These are phyloP conservation scores for Chlamydomonas schloesseri DNA, from an alignment of 139 green algal genomes.

Conservation along the genomic window DNA sequence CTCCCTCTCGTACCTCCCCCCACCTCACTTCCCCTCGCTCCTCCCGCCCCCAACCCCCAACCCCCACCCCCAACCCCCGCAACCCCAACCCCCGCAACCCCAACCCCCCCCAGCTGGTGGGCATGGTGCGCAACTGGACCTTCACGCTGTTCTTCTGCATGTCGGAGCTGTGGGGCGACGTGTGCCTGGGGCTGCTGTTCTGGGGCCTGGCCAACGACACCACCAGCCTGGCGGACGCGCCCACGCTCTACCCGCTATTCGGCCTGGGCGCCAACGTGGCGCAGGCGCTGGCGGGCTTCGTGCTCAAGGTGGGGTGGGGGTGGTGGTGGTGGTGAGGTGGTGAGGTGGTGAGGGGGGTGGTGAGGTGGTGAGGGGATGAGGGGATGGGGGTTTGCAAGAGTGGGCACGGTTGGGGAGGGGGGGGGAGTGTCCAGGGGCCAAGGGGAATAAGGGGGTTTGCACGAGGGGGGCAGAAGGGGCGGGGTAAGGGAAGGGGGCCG, in stretches of 20 bases:
- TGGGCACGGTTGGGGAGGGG: too few relatives aligned
- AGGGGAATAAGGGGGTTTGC: too few relatives aligned
- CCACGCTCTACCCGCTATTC: conserved; percentile 95
- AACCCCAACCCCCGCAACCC: too few relatives aligned
- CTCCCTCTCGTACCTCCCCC: too few relatives aligned
- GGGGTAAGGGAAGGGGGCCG: too few relatives aligned
- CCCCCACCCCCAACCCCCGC: too few relatives aligned
- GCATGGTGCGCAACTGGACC: conserved; percentile 95
- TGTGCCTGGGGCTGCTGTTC: conserved; percentile 91
- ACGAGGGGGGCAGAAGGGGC: too few relatives aligned
- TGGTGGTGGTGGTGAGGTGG: not conserved
- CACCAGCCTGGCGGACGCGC: conserved; percentile 88
- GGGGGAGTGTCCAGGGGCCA: too few relatives aligned
- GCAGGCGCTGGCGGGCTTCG: conserved; percentile 80
- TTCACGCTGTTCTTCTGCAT: conserved; percentile 96
- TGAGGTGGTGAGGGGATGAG: too few relatives aligned
- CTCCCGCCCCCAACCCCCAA: too few relatives aligned
- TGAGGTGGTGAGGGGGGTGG: not conserved
- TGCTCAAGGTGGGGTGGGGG: conserved; percentile 67
- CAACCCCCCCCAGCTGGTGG: conserved; percentile 49
- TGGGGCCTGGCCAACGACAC: conserved; percentile 97
- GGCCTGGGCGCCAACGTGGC: conserved; percentile 96
- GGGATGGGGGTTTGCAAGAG: too few relatives aligned
- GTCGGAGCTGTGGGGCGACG: conserved; percentile 90
- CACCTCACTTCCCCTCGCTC: too few relatives aligned